Conservation (phyloP, 352 stramenopile genomes). For the Albugo candida region DNA sequence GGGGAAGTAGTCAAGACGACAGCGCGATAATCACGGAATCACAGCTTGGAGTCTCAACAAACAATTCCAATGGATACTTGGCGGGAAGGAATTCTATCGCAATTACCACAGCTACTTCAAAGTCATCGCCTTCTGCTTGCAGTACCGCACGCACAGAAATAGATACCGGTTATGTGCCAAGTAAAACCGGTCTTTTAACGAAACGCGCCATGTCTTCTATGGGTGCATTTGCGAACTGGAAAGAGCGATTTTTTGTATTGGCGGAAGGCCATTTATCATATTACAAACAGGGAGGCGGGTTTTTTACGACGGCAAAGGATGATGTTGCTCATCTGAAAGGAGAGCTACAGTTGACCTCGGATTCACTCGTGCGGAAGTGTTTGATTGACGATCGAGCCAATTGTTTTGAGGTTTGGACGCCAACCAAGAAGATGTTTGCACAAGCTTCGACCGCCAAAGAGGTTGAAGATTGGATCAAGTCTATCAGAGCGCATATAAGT, state of each 20-base stretch:
- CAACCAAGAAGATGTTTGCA: slow-evolving; percentile 73
- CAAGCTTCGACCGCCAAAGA: slow-evolving; percentile 60
- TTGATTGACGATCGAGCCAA: slow-evolving; percentile 77
- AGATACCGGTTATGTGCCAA: slow-evolving; percentile 33
- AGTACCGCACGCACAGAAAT: neutral
- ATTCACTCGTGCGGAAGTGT: slow-evolving; percentile 64
- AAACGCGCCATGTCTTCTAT: slow-evolving; percentile 77
- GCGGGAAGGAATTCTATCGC: neutral
- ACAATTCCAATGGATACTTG: neutral
- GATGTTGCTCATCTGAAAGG: slow-evolving; percentile 75
- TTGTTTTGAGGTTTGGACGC: slow-evolving; percentile 70
- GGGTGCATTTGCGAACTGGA: slow-evolving; percentile 78
- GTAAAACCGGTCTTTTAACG: slow-evolving; percentile 70
- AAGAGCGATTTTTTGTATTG: slow-evolving; percentile 75
- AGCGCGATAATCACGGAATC: neutral
- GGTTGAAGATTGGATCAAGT: slow-evolving; percentile 79
- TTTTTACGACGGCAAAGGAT: slow-evolving; percentile 73
- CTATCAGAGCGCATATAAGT: slow-evolving; percentile 55
- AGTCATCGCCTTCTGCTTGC: slow-evolving; percentile 2
- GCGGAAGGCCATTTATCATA: slow-evolving; percentile 69
- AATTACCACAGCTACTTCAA: neutral
- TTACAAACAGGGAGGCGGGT: slow-evolving; percentile 71
- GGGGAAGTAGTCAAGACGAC: slow-evolving; percentile 46
- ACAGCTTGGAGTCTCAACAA: neutral
- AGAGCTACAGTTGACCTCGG: slow-evolving; percentile 56